These are phyloP conservation scores for Sporobolomyces pararoseus DNA, from an alignment of 768 basidiomycete species.

Conservation along the genomic window DNA sequence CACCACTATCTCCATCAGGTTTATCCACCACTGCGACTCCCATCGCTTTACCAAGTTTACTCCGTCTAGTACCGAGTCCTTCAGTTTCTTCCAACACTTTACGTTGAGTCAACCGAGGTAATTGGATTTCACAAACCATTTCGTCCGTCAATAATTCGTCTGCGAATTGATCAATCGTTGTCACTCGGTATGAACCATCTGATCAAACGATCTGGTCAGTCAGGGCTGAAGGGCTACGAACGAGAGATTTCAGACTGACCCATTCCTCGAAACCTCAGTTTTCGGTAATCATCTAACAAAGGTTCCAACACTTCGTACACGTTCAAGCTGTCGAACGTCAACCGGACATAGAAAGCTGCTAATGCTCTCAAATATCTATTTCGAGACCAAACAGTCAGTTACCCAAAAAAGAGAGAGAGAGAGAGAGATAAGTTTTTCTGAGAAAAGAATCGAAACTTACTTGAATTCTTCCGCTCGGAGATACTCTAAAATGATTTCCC, in stretches of 20 bases:
- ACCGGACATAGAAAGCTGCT: conserved; percentile 86
- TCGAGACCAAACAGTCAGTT: not conserved
- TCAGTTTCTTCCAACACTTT: conserved; percentile 85
- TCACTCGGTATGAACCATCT: conserved; percentile 78
- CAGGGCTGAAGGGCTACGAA: not conserved
- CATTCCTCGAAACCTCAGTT: conserved; percentile 74
- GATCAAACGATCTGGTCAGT: conserved; percentile 1
- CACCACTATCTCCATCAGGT: conserved; percentile 39
- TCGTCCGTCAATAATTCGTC: conserved; percentile 80
- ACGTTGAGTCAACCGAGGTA: conserved; percentile 82
- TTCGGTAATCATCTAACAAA: conserved; percentile 85
- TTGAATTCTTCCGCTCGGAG: conserved; percentile 96
- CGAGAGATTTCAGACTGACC: conserved; percentile 55
- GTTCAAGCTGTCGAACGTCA: conserved; percentile 86
- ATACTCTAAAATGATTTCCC: conserved; percentile 94
- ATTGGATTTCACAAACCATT: conserved; percentile 90
- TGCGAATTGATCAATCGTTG: conserved; percentile 88
- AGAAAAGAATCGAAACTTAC: conserved; percentile 59
- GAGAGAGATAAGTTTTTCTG: no score
- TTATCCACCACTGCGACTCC: conserved; percentile 47
- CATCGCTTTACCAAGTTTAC: conserved; percentile 81
- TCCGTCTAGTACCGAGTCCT: conserved; percentile 78
- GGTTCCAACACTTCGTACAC: conserved; percentile 93
- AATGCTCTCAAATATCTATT: conserved; percentile 88
- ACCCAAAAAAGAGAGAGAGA: conserved; percentile 8